Base-by-base conservation (phyloP, 2,329 filamentous ascomycete species). In the Epichloe coenophiala region DNA sequence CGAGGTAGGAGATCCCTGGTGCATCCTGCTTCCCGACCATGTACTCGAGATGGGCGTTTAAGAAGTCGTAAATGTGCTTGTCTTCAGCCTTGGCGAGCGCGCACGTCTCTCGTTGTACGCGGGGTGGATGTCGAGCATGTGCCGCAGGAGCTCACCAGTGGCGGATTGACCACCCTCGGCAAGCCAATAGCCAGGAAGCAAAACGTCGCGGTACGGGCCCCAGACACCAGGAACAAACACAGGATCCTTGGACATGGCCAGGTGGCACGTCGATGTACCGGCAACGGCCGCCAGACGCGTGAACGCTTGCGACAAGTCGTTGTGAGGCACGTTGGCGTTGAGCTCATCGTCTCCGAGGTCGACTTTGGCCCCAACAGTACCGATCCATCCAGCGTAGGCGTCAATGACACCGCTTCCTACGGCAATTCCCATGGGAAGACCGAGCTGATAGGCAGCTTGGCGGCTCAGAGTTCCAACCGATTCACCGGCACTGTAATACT, bases 351-450 rank as follows among this genome's bases (percentile, higher is more conserved):
- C 59, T 40, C 76, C 75, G 15, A 94, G 77, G 57, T 88, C 78
- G 59, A 96, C 88, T 68, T 96, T 96, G 54, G 93, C 91, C 52
- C 93, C 93, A n/a, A 98, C 93, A 1, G 93, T 97, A 54, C 93
- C 93, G 58, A 98, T 93, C 93, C 93, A 98, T 56, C 93, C 93
- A 53, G 93, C 93, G 62, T 98, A 98, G 17, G 93, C 93, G 65
- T 98, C 93, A 62, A 98, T 98, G 56, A 98, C 93, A 66, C 90
- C 90, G 62, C 88, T 95, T 49, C 93, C 93, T 50, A 98, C 86
- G 17, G 93, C 88, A 58, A 96, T 93, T 39, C 90, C 91, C 19
- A 84, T 75, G 4, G 84, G 84, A 3, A 98, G 77, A 7, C 93
- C 91, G 54, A 98, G 80, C 56, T 96, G 86, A 45, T 75, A 69